phyloP scores from a whole-genome alignment of 352 stramenopile species.

The Blastocystis sp. region DNA sequence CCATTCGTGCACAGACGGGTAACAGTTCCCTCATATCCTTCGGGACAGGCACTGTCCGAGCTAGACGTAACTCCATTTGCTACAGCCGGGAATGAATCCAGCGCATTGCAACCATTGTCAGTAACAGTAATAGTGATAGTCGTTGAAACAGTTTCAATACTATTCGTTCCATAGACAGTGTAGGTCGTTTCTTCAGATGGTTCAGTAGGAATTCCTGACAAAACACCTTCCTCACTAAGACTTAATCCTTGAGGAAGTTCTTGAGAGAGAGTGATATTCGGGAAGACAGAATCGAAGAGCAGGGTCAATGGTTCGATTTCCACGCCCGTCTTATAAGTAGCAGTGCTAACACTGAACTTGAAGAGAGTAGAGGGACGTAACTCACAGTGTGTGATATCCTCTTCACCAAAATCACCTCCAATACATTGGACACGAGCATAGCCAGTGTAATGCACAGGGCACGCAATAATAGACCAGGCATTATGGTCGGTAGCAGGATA shows the following conservation, averaged over 20 bases:
- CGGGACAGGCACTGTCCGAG: neutral
- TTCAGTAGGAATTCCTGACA: neutral
- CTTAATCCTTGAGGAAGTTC: neutral
- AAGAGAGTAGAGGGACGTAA: neutral
- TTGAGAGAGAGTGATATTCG: neutral
- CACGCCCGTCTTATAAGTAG: neutral
- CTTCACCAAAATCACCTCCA: neutral
- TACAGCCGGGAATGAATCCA: constrained; percentile 8
- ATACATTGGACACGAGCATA: neutral
- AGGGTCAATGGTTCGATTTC: neutral
- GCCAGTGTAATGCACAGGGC: neutral
- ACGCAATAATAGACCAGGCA: neutral
- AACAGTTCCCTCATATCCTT: neutral
- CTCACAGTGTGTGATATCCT: neutral
- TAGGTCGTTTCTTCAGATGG: neutral
- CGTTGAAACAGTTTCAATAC: neutral
- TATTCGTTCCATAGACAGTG: neutral
- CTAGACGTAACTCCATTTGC: neutral
- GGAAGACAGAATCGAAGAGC: neutral
- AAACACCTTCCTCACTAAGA: neutral
- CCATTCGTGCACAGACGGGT: constrained; percentile 14
- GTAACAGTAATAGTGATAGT: neutral
- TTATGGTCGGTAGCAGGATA: neutral
- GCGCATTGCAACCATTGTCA: neutral
- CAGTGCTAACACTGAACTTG: neutral